Evolutionary conservation across 2,329 filamentous ascomycete genomes (phyloP).

Genomic region (Zymoseptoria passerinii): DNA sequence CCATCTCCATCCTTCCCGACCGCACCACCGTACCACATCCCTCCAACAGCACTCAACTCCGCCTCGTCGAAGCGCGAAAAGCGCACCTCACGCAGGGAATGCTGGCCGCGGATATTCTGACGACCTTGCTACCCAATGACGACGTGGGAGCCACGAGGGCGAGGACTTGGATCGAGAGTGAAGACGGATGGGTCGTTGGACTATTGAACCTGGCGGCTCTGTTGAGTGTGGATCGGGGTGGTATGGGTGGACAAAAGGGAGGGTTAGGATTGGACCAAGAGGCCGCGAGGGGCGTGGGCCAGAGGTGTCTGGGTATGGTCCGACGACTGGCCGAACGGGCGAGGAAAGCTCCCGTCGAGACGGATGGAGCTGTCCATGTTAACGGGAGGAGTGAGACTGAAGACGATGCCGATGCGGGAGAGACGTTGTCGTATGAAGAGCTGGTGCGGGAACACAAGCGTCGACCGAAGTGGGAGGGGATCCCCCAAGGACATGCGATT

Average conservation of each 20-base stretch:
- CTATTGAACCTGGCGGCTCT: conserved; percentile 67
- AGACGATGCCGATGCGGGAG: background rate
- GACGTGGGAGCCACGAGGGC: conserved; percentile 49
- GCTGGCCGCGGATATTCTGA: conserved; percentile 79
- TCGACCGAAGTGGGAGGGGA: conserved; percentile 34
- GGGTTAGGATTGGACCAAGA: conserved; percentile 25
- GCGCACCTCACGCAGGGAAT: conserved; percentile 87
- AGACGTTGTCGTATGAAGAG: conserved; percentile 13
- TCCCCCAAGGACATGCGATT: conserved; percentile 40
- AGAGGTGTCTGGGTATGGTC: conserved; percentile 41
- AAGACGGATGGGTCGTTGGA: conserved; percentile 75
- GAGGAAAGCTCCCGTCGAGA: conserved; percentile 14
- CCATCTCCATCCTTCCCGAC: conserved; percentile 77
- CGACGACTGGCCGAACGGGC: conserved; percentile 40
- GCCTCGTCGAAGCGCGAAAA: conserved; percentile 73
- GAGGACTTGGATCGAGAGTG: conserved; percentile 70
- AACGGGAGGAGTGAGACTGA: background rate
- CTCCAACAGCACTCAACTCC: conserved; percentile 38
- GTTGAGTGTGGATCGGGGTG: conserved; percentile 52
- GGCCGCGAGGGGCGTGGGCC: conserved; percentile 30
- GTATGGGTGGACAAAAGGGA: conserved; percentile 5
- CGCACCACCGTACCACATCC: conserved; percentile 48
- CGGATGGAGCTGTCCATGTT: conserved; percentile 10
- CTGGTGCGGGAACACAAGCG: conserved; percentile 16
- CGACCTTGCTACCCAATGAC: conserved; percentile 51